Evolutionary conservation across 108 stramenopile genomes (phyloP).

Genomic region (Bacterosira constricta): DNA sequence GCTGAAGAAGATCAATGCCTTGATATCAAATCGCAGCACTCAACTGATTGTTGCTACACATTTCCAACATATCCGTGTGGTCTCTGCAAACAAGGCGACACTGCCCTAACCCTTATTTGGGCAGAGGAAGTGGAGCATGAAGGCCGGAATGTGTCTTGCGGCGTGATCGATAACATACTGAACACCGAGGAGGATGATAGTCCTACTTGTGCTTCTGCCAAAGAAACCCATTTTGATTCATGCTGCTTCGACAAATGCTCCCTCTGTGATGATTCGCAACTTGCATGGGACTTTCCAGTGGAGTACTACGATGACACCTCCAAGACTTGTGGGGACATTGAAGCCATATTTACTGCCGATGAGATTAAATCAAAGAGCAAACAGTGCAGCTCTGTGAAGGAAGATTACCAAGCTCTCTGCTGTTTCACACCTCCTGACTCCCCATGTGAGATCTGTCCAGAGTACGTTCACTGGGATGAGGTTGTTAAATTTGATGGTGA

Average conservation of each 20-base stretch:
- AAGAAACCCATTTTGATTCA: constrained; percentile 26
- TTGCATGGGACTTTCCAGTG: constrained; percentile 45
- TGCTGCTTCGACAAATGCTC: constrained; percentile 50
- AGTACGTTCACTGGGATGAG: constrained; percentile 49
- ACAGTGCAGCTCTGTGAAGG: constrained; percentile 26
- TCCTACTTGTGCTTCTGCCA: constrained; percentile 17
- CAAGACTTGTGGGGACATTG: constrained; percentile 48
- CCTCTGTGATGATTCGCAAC: constrained; percentile 34
- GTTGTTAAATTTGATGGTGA: constrained; percentile 38
- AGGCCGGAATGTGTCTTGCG: constrained; percentile 35
- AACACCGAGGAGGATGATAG: constrained; percentile 37
- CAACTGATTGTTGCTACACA: constrained; percentile 36
- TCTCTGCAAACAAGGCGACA: constrained; percentile 29
- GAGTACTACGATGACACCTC: constrained; percentile 25
- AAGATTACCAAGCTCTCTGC: constrained; percentile 38
- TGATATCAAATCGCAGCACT: constrained; percentile 27
- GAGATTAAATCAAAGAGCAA: constrained; percentile 23
- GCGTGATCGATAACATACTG: constrained; percentile 37
- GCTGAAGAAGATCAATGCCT: constrained; percentile 30
- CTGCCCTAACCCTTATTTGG: constrained; percentile 34
- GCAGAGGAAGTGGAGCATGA: constrained; percentile 22
- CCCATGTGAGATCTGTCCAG: constrained; percentile 44
- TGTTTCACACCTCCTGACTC: constrained; percentile 38
- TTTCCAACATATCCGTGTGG: constrained; percentile 42
- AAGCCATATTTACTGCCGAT: constrained; percentile 41